Percentiles rank a stretch among this genome's conserved stretches.
phyloP scores from a whole-genome alignment of 2,329 filamentous ascomycete genomes.

The Xylaria sp. region DNA sequence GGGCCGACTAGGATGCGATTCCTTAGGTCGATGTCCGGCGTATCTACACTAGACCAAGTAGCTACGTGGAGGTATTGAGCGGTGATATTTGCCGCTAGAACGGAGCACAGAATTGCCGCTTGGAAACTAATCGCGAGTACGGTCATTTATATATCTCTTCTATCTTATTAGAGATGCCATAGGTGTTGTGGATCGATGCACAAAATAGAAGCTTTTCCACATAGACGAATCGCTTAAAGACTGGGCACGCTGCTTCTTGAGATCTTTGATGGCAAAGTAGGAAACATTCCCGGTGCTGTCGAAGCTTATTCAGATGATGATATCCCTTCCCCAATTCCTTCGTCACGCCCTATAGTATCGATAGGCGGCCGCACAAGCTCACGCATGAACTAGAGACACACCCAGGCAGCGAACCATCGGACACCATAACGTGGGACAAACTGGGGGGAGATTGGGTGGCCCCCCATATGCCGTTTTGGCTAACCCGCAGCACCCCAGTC shows the following conservation, averaged over 20 bases:
- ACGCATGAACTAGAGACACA: conserved; percentile 29
- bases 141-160: conserved; percentile 22
- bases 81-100: conserved; percentile 10
- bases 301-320: conserved; percentile 33
- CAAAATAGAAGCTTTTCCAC: not conserved
- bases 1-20: conserved; percentile 30
- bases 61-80: not conserved
- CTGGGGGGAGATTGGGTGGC: conserved; percentile 17
- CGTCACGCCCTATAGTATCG: conserved; percentile 21
- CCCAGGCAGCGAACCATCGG: conserved; percentile 32
- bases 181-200: not conserved
- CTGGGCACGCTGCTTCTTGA: conserved; percentile 21
- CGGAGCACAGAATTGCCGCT: conserved; percentile 1
- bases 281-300: conserved; percentile 14
- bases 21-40: conserved; percentile 17
- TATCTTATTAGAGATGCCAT: not conserved
- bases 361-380: conserved; percentile 20
- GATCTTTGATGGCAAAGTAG: conserved; percentile 11
- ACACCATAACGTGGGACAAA: conserved; percentile 24
- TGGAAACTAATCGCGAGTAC: conserved; percentile 18
- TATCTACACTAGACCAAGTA: not conserved
- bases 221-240: not conserved
- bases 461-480: conserved; percentile 33
- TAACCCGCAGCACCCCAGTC: conserved; percentile 33
- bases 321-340: conserved; percentile 12